These are phyloP conservation scores for Mortierella claussenii DNA, from an alignment of 192 early-diverging fungal species.

Conservation along the genomic window DNA sequence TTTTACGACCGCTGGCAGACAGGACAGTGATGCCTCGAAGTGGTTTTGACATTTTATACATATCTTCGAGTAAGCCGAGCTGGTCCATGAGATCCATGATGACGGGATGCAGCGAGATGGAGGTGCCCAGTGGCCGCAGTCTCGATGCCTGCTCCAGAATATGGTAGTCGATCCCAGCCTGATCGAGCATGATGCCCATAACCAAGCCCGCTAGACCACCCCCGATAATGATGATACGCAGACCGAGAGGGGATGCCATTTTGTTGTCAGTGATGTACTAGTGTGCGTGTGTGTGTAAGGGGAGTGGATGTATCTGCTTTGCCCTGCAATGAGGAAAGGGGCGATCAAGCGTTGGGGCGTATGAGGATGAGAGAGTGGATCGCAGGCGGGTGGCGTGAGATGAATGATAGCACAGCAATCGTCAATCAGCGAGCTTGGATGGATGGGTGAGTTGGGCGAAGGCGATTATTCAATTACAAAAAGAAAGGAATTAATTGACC, in stretches of 20 bases:
- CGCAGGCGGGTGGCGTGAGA: too few relatives aligned
- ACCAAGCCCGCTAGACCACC: slow-evolving; percentile 35
- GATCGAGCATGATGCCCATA: slow-evolving; percentile 49
- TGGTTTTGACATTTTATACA: slow-evolving; percentile 34
- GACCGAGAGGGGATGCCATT: slow-evolving; percentile 17
- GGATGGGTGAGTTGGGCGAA: neutral
- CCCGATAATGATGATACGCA: slow-evolving; percentile 38
- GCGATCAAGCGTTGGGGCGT: neutral
- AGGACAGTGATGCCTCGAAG: slow-evolving; percentile 38
- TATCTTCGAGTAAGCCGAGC: slow-evolving; percentile 36
- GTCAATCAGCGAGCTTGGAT: too few relatives aligned
- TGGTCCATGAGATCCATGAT: slow-evolving; percentile 40
- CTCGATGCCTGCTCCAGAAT: slow-evolving; percentile 50
- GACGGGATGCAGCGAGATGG: slow-evolving; percentile 47
- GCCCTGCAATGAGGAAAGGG: neutral
- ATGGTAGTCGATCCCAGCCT: slow-evolving; percentile 48
- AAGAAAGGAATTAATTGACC: neutral
- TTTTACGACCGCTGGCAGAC: slow-evolving; percentile 34
- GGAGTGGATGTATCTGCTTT: too few relatives aligned
- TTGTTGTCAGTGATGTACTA: neutral
- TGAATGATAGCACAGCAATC: too few relatives aligned
- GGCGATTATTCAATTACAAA: slow-evolving; percentile 2
- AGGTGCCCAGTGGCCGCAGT: slow-evolving; percentile 44
- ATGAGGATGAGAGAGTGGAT: neutral
- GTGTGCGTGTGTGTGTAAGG: too few relatives aligned